Base-by-base conservation (phyloP, 2,329 filamentous ascomycete species). In the Hirsutella rhossiliensis region DNA sequence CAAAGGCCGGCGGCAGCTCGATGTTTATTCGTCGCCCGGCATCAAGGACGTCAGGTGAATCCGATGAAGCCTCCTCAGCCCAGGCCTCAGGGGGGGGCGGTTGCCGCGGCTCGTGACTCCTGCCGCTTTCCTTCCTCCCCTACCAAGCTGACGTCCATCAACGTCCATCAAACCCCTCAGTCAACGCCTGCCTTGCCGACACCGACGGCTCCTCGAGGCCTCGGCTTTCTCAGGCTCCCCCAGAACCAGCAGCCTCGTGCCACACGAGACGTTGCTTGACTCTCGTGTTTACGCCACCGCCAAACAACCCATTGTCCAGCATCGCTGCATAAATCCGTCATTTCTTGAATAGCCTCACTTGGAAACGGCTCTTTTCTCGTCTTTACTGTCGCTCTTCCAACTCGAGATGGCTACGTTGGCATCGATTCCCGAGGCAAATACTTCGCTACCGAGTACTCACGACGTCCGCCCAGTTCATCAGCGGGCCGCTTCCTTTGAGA, bases 1-100 rank as follows among this genome's bases (percentile, higher is more conserved):
- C 47, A 90, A 87, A 60, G 89, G 89, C 19, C 74, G 77, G 36
- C 76, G 86, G 38, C 87, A 95, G 59, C 69, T 96, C 17, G 87
- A 94, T 50, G 75, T 80, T 39, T 92, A 92, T 63, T 78, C 82
- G n/a, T 77, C 82, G 6, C 80, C 84, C 23, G 83, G 82, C 3
- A 88, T 94, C 55, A 86, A 80, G 56, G 86, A 92, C 60, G 81
- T 94, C 47, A 66, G 63, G 50, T 71, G 56, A 53, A 52, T 15
- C 6, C 30, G 27, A 20, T 12, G 20, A 12, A 11, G 15, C 27
- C 27, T 29, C 8, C 38, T 29, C 27, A 5, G 20, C 18, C 13
- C 18, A 23, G n/a, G n/a, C n/a, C n/a, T n/a, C n/a, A n/a, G n/a
- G n/a, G n/a, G 17, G n/a, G 19, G 15, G 34, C 42, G 34, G 20